These are phyloP conservation scores for Nicotiana rustica DNA, from an alignment of 305 asterid species.

Conservation along the genomic window DNA sequence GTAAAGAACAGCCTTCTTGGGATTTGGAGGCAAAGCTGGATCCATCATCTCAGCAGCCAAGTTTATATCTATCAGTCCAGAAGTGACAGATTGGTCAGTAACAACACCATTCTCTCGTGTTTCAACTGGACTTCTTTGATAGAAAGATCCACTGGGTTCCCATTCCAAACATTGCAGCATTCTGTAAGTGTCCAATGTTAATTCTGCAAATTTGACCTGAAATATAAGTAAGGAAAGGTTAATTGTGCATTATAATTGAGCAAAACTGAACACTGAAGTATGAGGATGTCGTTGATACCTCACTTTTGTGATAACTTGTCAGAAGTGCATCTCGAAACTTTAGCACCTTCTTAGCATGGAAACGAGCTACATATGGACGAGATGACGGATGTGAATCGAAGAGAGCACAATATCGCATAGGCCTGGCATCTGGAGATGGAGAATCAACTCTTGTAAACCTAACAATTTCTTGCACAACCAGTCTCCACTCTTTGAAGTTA, in stretches of 20 bases:
- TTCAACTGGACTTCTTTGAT: constrained; percentile 69
- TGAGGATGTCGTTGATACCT: constrained; percentile 54
- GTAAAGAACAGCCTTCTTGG: constrained; percentile 84
- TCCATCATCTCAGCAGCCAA: constrained; percentile 90
- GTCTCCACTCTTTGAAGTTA: constrained; percentile 96
- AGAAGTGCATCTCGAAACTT: constrained; percentile 90
- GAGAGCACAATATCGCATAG: constrained; percentile 75
- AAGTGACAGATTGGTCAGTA: constrained; percentile 77
- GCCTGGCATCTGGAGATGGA: constrained; percentile 59
- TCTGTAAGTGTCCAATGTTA: constrained; percentile 88
- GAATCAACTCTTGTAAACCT: constrained; percentile 74
- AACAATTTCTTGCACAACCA: constrained; percentile 85
- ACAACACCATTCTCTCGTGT: constrained; percentile 64
- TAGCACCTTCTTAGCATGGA: constrained; percentile 89
- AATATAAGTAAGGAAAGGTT: constrained; percentile 39
- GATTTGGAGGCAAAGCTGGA: constrained; percentile 95
- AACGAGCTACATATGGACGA: constrained; percentile 78
- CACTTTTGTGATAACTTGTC: constrained; percentile 89
- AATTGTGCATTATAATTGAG: constrained; percentile 13
- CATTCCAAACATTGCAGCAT: constrained; percentile 99
- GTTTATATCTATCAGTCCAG: constrained; percentile 91
- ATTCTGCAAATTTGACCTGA: constrained; percentile 95
- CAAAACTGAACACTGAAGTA: constrained; percentile 13
- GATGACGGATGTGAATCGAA: constrained; percentile 89
- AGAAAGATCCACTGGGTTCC: constrained; percentile 94